Base-by-base conservation (phyloP, 371 early-diverging fungal species). In the Mucor saturninus region DNA sequence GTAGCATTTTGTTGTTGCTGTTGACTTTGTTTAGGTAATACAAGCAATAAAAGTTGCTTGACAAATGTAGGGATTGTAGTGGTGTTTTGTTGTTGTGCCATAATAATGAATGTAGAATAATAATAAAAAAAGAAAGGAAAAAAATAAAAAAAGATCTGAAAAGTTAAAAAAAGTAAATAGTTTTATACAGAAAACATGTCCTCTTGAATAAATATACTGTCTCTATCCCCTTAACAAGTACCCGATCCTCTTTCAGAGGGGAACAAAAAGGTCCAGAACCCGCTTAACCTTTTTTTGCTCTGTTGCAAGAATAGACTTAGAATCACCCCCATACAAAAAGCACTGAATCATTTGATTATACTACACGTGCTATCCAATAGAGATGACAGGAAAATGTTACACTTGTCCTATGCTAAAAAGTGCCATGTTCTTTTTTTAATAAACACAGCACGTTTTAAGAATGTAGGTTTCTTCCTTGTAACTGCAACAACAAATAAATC, bases 61-160 rank as follows among this genome's bases (percentile, higher is more conserved):
- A 73, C 69, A 62, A 73, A 57, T 15, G 69, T 56, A 38, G 69
- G 73, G 14, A 73, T 38, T 46, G 46, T 35, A 9, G 64, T 68
- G 30, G 42, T 60, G 30, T 55, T 65, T 29, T 50, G 53, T 48
- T 58, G 46, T 35, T 57, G 56, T 28, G 64, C 15, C 64, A 64
- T 64, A 31, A 26, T 42, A 35, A 53, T 52, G 61, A 60, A 52
- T 30, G 61, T 30, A 46, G 26, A 46, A 35, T 31, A 30, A n/a
- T 52, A 30, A 40, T 14, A 30, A 31, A 45, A 53, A 43, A 13
- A 29, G 31, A 48, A 9, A 50, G 51, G n/a, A 50, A 56, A 56
- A 42, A 35, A 21, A 5, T 31, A 32, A 40, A 40, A 10, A 37
- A 29, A 60, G 40, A 60, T n/a, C 30, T 28, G 42, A 60, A 51